Percentiles rank a stretch among this genome's conserved stretches.
These are phyloP conservation scores for Metschnikowia picachoensis DNA, from an alignment of 805 yeast genomes.

Conservation along the genomic window DNA sequence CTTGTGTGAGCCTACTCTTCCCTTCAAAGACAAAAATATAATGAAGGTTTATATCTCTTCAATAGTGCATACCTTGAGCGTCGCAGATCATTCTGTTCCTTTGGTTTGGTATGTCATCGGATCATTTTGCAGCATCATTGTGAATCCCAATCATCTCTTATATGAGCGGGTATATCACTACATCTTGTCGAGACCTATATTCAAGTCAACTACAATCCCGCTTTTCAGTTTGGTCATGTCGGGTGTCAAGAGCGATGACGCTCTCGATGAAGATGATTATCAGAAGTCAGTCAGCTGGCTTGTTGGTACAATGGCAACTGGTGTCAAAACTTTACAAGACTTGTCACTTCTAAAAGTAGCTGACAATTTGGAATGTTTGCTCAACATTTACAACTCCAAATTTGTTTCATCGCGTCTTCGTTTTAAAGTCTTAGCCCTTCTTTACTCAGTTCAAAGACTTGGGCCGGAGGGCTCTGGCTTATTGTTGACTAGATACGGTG, in stretches of 20 bases:
- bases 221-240: slow-evolving; percentile 37
- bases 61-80: slow-evolving; percentile 34
- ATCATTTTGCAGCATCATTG: slow-evolving; percentile 51
- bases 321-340: slow-evolving; percentile 49
- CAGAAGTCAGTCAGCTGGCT: slow-evolving; percentile 68
- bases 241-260: slow-evolving; percentile 20
- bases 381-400: slow-evolving; percentile 49
- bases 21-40: slow-evolving; percentile 53
- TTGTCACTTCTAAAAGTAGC: slow-evolving; percentile 47
- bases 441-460: slow-evolving; percentile 47
- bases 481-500: slow-evolving; percentile 55
- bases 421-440: slow-evolving; percentile 36
- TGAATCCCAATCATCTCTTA: slow-evolving; percentile 68
- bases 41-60: slow-evolving; percentile 53
- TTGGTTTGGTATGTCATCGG: slow-evolving; percentile 51
- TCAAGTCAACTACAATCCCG: slow-evolving; percentile 43
- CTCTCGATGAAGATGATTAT: slow-evolving; percentile 43
- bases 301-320: slow-evolving; percentile 43
- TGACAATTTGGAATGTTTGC: slow-evolving; percentile 64
- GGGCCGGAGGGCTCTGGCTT: slow-evolving; percentile 53
- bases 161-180: slow-evolving; percentile 70
- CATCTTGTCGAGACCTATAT: slow-evolving; percentile 53
- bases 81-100: slow-evolving; percentile 14
- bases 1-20: slow-evolving; percentile 28
- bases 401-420: slow-evolving; percentile 40